phyloP scores from a whole-genome alignment of 306 rosid genomes.

The Vicia faba region DNA sequence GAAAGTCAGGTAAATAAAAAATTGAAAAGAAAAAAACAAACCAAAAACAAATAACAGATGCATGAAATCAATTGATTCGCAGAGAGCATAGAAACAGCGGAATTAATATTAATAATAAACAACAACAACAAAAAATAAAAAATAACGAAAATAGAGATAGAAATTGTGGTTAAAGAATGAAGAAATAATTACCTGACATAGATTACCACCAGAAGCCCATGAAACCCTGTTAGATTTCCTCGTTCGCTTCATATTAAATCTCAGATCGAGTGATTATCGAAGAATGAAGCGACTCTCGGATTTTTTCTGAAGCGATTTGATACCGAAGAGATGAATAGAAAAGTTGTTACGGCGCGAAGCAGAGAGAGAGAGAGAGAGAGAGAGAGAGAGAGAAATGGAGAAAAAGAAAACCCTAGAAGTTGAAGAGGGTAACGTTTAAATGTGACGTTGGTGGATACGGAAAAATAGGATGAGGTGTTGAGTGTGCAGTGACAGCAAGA shows the following conservation, averaged over 20 bases:
- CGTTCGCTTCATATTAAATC: constrained; percentile 69
- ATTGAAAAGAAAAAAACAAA: too few species aligned
- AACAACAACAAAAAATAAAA: too few species aligned
- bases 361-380: background rate
- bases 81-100: background rate
- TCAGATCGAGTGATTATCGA: constrained; percentile 32
- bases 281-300: background rate
- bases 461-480: too few species aligned
- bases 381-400: background rate
- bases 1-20: too few species aligned
- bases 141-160: background rate
- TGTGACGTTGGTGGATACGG: too few species aligned
- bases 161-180: background rate
- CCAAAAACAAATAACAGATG: background rate
- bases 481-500: too few species aligned
- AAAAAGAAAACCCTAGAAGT: background rate
- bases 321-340: too few species aligned
- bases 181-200: constrained; percentile 77
- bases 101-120: background rate
- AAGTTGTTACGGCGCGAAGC: background rate
- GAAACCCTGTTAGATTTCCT: constrained; percentile 68
- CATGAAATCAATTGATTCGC: background rate
- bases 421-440: background rate
- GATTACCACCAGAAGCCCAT: constrained; percentile 71
- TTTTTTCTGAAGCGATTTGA: constrained; percentile 9